phyloP scores from a whole-genome alignment of 495 filamentous ascomycete species.

The Thermothielavioides terrestris region DNA sequence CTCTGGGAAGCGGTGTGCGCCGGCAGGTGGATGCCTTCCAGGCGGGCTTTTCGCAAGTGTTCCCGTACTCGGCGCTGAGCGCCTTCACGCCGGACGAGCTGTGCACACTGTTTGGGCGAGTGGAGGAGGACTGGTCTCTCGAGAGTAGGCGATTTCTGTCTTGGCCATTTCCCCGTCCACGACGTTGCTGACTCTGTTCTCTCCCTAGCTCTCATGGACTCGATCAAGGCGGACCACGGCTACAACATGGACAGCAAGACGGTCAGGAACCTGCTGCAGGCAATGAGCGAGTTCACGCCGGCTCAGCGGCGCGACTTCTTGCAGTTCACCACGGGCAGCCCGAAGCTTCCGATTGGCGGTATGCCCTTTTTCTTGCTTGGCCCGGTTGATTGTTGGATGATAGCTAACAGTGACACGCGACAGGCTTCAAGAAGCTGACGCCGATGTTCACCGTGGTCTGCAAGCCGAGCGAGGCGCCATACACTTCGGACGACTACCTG shows the following conservation, averaged over 20 bases:
- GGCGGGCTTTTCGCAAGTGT: conserved; percentile 87
- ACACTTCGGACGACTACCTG: conserved; percentile 91
- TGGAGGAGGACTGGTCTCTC: conserved; percentile 95
- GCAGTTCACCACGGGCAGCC: conserved; percentile 97
- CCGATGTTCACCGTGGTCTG: conserved; percentile 99
- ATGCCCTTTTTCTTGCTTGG: conserved; percentile 36
- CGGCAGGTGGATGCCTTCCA: conserved; percentile 89
- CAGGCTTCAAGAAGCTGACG: conserved; percentile 93
- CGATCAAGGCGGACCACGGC: conserved; percentile 98
- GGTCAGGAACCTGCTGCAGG: conserved; percentile 85
- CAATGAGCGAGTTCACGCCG: conserved; percentile 78
- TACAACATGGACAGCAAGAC: conserved; percentile 99
- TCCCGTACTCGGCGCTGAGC: conserved; percentile 83
- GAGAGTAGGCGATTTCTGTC: conserved; percentile 60
- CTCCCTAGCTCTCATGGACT: conserved; percentile 83
- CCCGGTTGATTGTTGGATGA: background rate
- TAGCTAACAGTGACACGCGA: conserved; percentile 1
- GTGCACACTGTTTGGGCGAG: conserved; percentile 90
- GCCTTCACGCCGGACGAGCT: conserved; percentile 95
- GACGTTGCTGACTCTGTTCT: conserved; percentile 9
- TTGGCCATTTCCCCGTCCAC: too few relatives aligned
- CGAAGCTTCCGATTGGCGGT: conserved; percentile 98
- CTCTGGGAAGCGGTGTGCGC: conserved; percentile 76
- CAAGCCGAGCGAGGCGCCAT: conserved; percentile 91
- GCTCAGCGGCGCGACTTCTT: conserved; percentile 86